phyloP scores from a whole-genome alignment of 2,329 filamentous ascomycete species.

The Penicillium sclerotigenum region DNA sequence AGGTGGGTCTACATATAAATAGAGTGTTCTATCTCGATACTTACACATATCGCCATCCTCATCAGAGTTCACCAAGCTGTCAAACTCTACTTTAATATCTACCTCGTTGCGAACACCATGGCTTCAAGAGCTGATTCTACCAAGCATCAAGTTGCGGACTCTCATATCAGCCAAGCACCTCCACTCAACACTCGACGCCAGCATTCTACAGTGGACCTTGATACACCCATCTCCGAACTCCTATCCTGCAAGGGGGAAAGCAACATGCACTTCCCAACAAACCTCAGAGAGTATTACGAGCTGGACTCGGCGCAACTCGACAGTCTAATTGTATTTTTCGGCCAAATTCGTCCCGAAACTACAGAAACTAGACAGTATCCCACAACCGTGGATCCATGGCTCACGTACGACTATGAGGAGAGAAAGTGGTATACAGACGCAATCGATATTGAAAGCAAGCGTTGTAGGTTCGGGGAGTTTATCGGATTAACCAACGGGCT shows the following conservation, averaged over 20 bases:
- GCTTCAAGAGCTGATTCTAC: neutral
- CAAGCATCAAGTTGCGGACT: no score
- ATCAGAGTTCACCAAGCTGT: neutral
- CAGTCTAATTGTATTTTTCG: neutral
- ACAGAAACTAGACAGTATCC: neutral
- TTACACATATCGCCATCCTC: neutral
- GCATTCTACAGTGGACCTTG: neutral
- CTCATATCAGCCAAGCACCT: no score
- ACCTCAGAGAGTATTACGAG: neutral
- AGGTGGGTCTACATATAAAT: neutral
- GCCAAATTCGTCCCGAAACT: neutral
- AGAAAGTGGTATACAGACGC: no score
- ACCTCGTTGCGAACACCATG: neutral
- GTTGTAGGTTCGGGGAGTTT: neutral
- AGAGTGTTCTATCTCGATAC: neutral
- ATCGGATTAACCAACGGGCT: neutral
- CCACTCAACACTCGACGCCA: neutral
- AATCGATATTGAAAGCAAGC: neutral
- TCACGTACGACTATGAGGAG: neutral
- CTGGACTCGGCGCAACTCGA: neutral
- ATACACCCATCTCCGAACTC: neutral
- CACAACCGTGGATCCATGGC: neutral
- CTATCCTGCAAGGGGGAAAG: neutral
- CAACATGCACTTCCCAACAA: neutral
- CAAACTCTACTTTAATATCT: neutral